phyloP scores from a whole-genome alignment of 2,329 filamentous ascomycete species.

The Verticillium nonalfalfae region DNA sequence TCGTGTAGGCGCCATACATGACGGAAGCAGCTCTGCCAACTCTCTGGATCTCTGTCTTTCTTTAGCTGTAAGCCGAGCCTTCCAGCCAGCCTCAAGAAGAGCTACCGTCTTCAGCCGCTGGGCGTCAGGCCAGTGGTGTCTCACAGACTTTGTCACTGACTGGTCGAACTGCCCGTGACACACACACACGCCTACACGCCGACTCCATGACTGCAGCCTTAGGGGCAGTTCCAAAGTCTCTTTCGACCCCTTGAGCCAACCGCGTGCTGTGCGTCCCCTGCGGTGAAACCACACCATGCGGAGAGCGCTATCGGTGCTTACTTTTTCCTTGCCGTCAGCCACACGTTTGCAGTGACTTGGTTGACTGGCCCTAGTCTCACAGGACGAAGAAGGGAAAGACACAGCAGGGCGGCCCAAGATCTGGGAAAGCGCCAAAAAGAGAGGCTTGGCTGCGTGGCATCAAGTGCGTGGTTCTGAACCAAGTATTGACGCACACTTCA shows the following conservation, averaged over 20 bases:
- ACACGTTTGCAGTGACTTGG: neutral
- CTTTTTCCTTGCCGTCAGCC: neutral
- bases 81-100: too few relatives aligned
- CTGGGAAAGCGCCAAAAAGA: neutral
- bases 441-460: neutral
- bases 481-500: slow-evolving; percentile 6
- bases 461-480: neutral
- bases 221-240: neutral
- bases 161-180: neutral
- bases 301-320: neutral
- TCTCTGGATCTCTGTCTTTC: too few relatives aligned
- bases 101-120: too few relatives aligned
- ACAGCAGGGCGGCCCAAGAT: neutral
- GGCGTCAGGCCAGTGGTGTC: neutral
- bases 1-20: too few relatives aligned
- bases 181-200: neutral
- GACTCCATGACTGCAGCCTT: neutral
- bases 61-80: too few relatives aligned
- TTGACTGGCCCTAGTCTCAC: neutral
- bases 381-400: neutral
- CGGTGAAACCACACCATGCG: neutral
- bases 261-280: neutral
- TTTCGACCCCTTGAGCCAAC: neutral
- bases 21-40: too few relatives aligned
- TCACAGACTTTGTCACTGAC: neutral